Conservation (phyloP, 345 rosid species). For the Moricandia arvensis region DNA sequence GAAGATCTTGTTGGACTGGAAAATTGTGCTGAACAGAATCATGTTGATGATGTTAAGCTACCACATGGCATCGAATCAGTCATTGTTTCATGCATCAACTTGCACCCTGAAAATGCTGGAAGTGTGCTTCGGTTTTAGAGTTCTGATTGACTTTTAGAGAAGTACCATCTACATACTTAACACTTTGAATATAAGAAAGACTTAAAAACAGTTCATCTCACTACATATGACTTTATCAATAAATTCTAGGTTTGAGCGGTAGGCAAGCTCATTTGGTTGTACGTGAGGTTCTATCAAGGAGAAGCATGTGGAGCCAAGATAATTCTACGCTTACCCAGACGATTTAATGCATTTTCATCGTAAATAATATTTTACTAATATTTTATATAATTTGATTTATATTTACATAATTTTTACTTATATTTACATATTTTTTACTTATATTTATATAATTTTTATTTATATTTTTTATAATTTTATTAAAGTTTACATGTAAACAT, state of each 20-base stretch:
- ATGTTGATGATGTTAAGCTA: conserved; percentile 34
- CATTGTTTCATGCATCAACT: conserved; percentile 56
- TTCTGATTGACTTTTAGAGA: conserved; percentile 77
- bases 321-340: conserved; percentile 52
- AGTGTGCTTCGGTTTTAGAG: conserved; percentile 72
- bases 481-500: too few relatives aligned
- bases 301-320: conserved; percentile 50
- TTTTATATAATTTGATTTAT: too few relatives aligned
- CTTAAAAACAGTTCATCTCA: background rate
- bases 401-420: too few relatives aligned
- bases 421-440: too few relatives aligned
- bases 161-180: conserved; percentile 41
- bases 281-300: conserved; percentile 54
- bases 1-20: background rate
- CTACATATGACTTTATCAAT: conserved; percentile 13
- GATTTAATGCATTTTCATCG: too few relatives aligned
- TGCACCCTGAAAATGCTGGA: conserved; percentile 61
- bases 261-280: conserved; percentile 69
- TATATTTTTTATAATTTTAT: too few relatives aligned
- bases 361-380: too few relatives aligned
- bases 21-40: background rate
- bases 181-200: background rate
- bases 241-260: conserved; percentile 70
- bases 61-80: conserved; percentile 53
- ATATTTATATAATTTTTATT: too few relatives aligned